These are phyloP conservation scores for Thraustochytrium striatum DNA, from an alignment of 352 stramenopile species.

Conservation along the genomic window DNA sequence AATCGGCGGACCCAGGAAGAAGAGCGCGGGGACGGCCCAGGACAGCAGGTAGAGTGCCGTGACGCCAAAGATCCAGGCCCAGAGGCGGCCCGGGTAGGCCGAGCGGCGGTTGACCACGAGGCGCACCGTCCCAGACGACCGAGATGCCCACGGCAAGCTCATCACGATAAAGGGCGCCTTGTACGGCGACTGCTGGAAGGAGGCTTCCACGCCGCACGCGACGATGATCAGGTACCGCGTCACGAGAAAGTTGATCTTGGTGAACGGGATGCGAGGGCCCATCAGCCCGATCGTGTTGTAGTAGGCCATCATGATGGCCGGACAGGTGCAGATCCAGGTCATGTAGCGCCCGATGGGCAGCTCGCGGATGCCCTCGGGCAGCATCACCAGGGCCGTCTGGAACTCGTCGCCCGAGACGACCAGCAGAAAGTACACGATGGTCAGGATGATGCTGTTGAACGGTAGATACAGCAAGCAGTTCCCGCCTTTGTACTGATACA, in stretches of 20 bases:
- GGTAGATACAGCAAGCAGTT: slow-evolving; percentile 15
- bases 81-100: slow-evolving; percentile 1
- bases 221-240: slow-evolving; percentile 37
- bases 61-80: slow-evolving; percentile 6
- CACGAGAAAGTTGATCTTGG: slow-evolving; percentile 38
- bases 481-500: slow-evolving; percentile 11
- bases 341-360: slow-evolving; percentile 23
- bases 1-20: slow-evolving; percentile 34
- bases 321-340: slow-evolving; percentile 31
- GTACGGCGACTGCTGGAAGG: slow-evolving; percentile 19
- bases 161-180: too few relatives aligned
- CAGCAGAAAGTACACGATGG: slow-evolving; percentile 7
- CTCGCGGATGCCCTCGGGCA: background rate
- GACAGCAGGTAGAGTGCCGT: slow-evolving; percentile 41
- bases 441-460: background rate
- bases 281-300: slow-evolving; percentile 21
- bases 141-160: too few relatives aligned
- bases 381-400: background rate
- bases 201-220: background rate
- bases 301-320: slow-evolving; percentile 24
- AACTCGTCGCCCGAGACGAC: background rate
- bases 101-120: too few relatives aligned
- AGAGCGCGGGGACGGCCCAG: slow-evolving; percentile 46
- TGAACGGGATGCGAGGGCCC: background rate
- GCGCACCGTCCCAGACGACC: too few relatives aligned